Evolutionary conservation across 164 flowering plant species (phyloP).

Genomic region (Umbilicus rupestris): DNA sequence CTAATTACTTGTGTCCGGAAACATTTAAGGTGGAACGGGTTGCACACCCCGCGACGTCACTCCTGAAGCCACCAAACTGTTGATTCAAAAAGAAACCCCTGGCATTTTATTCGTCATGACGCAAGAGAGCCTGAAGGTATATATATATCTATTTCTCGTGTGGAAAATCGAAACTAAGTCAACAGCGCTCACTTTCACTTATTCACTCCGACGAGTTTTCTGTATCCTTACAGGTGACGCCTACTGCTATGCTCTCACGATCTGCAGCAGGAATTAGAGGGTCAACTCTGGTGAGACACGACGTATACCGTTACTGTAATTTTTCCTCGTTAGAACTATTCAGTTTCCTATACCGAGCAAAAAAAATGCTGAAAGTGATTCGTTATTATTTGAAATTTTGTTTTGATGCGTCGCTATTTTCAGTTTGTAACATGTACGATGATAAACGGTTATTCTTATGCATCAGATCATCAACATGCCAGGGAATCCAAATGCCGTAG

Average conservation of each 20-base stretch:
- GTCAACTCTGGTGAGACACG: conserved; percentile 63
- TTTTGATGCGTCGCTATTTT: too few relatives aligned
- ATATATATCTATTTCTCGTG: not conserved
- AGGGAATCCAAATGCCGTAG: conserved; percentile 93
- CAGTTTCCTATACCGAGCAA: not conserved
- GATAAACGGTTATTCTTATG: not conserved
- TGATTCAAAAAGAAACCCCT: conserved; percentile 90
- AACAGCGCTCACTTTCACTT: not conserved
- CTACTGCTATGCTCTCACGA: conserved; percentile 93
- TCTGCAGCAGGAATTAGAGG: conserved; percentile 95
- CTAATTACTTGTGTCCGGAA: not conserved
- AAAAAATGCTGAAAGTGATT: not conserved
- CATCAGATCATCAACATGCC: conserved; percentile 97
- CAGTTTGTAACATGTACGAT: not conserved
- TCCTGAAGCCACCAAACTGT: conserved; percentile 88
- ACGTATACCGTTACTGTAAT: not conserved
- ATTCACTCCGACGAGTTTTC: not conserved
- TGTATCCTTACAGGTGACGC: conserved; percentile 58
- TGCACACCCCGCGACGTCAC: conserved; percentile 89
- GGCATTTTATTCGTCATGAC: conserved; percentile 87
- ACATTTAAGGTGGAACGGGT: conserved; percentile 76
- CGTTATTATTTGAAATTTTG: not conserved
- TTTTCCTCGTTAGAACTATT: not conserved
- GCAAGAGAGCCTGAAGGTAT: conserved; percentile 94
- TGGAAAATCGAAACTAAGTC: not conserved